phyloP scores from a whole-genome alignment of 1,139 yeast genomes.

The Saccharomyces pastorianus region DNA sequence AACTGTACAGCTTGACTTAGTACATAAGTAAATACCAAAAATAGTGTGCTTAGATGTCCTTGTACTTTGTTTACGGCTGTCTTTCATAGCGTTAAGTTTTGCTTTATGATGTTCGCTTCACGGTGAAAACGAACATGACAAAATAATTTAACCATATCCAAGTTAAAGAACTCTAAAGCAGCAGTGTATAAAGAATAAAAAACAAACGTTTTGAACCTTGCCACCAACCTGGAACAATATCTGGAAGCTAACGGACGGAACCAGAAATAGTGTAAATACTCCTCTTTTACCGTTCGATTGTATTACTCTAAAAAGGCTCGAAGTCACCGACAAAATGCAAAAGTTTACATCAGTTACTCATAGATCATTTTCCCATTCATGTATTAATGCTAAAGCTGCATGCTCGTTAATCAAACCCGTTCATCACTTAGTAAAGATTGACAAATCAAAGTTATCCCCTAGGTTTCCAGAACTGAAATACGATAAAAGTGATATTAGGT shows the following conservation, averaged over 20 bases:
- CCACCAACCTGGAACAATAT: not conserved
- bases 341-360: not conserved
- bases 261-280: not conserved
- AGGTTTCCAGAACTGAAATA: constrained; percentile 57
- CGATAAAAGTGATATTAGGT: constrained; percentile 61
- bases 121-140: not conserved
- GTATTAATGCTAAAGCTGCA: constrained; percentile 48
- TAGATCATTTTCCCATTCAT: constrained; percentile 36
- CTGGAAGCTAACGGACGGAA: not conserved
- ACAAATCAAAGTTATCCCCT: constrained; percentile 63
- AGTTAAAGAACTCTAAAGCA: not conserved
- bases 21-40: too few relatives aligned
- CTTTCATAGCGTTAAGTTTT: not conserved
- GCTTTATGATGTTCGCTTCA: not conserved
- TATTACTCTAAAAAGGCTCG: not conserved
- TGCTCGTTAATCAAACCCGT: constrained; percentile 82
- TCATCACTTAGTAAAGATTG: constrained; percentile 75
- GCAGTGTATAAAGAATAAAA: not conserved
- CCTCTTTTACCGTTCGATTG: not conserved
- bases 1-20: not conserved
- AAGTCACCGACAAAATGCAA: not conserved
- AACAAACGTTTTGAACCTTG: not conserved
- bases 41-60: too few relatives aligned
- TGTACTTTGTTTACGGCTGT: not conserved
- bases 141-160: not conserved